A percentile compares a stretch with the other conserved stretches of the same genome.
phyloP scores from a whole-genome alignment of 768 basidiomycete species.

The Tulasnella sp. region DNA sequence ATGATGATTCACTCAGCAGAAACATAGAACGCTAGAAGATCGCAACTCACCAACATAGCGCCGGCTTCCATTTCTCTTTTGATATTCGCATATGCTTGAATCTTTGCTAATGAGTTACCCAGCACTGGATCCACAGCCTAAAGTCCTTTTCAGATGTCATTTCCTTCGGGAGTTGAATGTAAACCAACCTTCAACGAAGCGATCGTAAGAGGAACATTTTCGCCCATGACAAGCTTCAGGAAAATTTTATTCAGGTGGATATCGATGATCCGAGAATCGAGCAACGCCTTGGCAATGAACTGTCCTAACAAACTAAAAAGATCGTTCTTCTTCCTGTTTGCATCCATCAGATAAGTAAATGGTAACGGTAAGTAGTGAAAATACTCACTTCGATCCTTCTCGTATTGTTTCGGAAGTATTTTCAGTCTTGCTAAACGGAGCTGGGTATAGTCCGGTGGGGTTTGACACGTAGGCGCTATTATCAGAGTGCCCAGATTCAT shows the following conservation, averaged over 20 bases:
- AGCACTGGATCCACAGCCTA: slow-evolving; percentile 76
- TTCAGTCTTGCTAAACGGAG: slow-evolving; percentile 33
- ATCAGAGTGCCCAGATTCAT: slow-evolving; percentile 56
- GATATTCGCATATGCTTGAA: slow-evolving; percentile 39
- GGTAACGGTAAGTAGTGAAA: not conserved
- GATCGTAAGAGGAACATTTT: slow-evolving; percentile 70
- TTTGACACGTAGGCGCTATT: slow-evolving; percentile 66
- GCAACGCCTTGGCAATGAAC: slow-evolving; percentile 91
- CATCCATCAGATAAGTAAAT: slow-evolving; percentile 7
- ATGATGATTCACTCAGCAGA: slow-evolving; percentile 10
- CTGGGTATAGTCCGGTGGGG: slow-evolving; percentile 76
- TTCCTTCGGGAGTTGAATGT: slow-evolving; percentile 5
- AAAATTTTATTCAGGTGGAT: slow-evolving; percentile 92
- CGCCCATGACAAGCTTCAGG: slow-evolving; percentile 77
- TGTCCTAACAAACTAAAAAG: slow-evolving; percentile 85
- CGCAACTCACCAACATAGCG: slow-evolving; percentile 22
- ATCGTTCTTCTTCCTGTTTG: slow-evolving; percentile 61
- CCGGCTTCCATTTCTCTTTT: slow-evolving; percentile 37
- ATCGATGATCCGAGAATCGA: slow-evolving; percentile 96
- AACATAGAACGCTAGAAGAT: not conserved
- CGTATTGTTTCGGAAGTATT: slow-evolving; percentile 11
- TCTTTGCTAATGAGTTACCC: slow-evolving; percentile 70
- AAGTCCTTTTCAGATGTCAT: not conserved
- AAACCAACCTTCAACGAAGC: slow-evolving; percentile 61
- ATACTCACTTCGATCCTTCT: slow-evolving; percentile 23